Base-by-base conservation (phyloP, 306 rosid species). In the Cicer arietinum region DNA sequence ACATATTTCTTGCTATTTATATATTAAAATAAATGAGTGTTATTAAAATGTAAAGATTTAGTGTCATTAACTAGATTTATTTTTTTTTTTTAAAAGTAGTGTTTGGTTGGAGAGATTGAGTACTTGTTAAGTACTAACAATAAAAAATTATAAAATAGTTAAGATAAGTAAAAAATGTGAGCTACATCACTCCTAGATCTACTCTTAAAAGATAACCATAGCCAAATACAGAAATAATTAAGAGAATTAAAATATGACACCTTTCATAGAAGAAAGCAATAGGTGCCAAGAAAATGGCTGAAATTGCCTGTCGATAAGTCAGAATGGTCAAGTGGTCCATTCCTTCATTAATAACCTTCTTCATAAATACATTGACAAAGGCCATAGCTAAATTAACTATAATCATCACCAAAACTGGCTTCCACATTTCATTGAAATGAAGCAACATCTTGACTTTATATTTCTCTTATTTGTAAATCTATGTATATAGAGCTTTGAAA, bases 181-280 rank as follows among this genome's bases (percentile, higher is more conserved):
- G 20, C 20, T 22, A 22, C 2, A 22, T 1, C 25, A 22, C 25
- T 22, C 25, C 25, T 22, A 14, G 16, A 14, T 14, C 25, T 22
- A 22, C 25, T 22, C 2, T 0, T 1, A 22, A 22, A 22, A 1
- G 9, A 22, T 12, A 10, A 10, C 3, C 64, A 58, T 58, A 30
- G 8, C 35, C n/a, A n/a, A 16, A 14, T 6, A 40, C 11, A 10
- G 0, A 60, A 79, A 65, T 42, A 67, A 20, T 11, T 0, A 17
- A 68, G 59, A 50, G 3, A 40, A 5, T 30, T 6, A 45, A 44
- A 64, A 70, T 44, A 30, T 53, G 25, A 16, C 58, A 93, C 97
- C 98, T 82, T 62, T 90, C 96, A 88, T 83, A 77, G 45, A 91
- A 75, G 66, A 41, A 88, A 62, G 94, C 96, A 74, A 91, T 85